Base-by-base conservation (phyloP, 2,329 filamentous ascomycete species). In the Dothidotthia symphoricarpi region DNA sequence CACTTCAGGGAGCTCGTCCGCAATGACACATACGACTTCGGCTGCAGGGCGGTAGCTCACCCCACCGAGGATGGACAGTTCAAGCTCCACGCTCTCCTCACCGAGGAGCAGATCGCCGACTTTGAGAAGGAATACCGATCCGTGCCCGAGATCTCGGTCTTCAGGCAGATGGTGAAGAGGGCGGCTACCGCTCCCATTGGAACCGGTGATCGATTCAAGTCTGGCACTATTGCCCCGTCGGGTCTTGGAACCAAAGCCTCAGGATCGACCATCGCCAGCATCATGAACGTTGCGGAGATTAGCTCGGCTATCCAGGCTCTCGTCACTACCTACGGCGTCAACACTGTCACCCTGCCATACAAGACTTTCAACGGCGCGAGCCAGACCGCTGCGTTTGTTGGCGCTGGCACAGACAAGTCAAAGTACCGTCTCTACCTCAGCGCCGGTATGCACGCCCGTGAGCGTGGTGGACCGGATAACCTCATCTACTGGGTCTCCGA, bases 401-500 rank as follows among this genome's bases (percentile, higher is more conserved):
- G 75, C 15, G 68, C 68, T 13, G 66, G 67, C 15, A 65, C 62
- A n/a, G 65, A 68, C 47, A 67, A 67, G 34, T 60, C 64, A 25
- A 60, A 61, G 4, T 74, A 75, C 49, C 49, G 39, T 24, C 69
- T 78, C 17, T 77, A 76, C 53, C 61, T 82, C 39, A 74, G 74
- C 41, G 72, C 72, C 28, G 75, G 69, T 16, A 72, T 80, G 31
- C 78, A 81, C 49, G 75, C 78, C 7, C 75, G 78, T 16, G 78
- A 82, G 61, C 73, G 78, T 8, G 78, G 77, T 16, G 75, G 72
- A 0, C 70, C 77, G 0, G 78, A 82, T 52, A 69, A 75, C 41
- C 64, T 81, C 11, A 59, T 81, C 28, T 80, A 80, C 67, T 80
- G 78, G 63, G 66, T 80, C 19, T 66, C 75, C 0, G 78, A 82